Base-by-base conservation (phyloP, 495 filamentous ascomycete genomes). In the Tuber melanosporum region DNA sequence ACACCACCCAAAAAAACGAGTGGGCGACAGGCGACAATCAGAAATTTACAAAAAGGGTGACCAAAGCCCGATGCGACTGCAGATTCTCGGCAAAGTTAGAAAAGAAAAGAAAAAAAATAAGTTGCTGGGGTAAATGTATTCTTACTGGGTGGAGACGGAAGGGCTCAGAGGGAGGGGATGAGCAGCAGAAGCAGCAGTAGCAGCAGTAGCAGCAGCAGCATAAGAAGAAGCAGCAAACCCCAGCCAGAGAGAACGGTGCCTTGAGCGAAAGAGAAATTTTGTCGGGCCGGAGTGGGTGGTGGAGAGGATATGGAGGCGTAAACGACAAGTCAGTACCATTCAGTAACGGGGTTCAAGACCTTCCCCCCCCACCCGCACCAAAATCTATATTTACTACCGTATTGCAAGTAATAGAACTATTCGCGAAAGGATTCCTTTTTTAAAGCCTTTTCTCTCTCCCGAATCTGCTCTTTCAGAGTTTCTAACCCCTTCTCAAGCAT, bases 201-300 rank as follows among this genome's bases (percentile, higher is more conserved):
- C 0, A 66, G n/a, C 5, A 66, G n/a, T 12, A 66, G 52, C 1
- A 26, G 52, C 7, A 62, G 52, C n/a, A 62, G 52, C 20, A 62
- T 10, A 22, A 62, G n/a, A 26, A 14, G 57, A 32, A 32, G 57
- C 4, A 32, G 57, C 3, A 66, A 32, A 46, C 47, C 57, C 57
- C 57, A 66, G 4, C 57, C 57, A 66, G 57, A 32, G 4, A 15
- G 57, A 32, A 66, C 57, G 57, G 57, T n/a, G n/a, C 57, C 57
- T 66, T 66, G 57, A 66, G 57, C 57, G 57, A 66, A 66, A 66
- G 57, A 15, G 57, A 66, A 32, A 32, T 66, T 66, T 66, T 32
- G 26, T 66, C 57, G 57, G 57, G 57, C 57, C n/a, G 57, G 57
- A 66, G 57, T 66, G n/a, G n/a, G 52, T 62, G n/a, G 57, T 32